Evolutionary conservation across 2,329 filamentous ascomycete genomes (phyloP).

Genomic region (Davidsoniella australis): DNA sequence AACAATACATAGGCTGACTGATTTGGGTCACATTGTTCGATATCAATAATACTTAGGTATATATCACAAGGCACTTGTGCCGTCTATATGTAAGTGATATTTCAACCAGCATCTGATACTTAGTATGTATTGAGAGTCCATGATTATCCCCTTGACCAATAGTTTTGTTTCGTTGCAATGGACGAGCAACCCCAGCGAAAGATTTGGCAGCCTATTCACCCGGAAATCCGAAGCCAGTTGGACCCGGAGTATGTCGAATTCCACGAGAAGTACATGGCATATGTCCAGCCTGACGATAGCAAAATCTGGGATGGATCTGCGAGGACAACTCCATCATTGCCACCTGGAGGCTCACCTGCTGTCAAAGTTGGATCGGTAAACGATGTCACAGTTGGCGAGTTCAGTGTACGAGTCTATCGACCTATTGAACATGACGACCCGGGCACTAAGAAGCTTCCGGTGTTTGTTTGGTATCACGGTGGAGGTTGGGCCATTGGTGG

Average conservation of each 20-base stretch:
- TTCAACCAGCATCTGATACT: too few species aligned
- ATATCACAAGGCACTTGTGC: too few species aligned
- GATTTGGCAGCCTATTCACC: slow-evolving; percentile 20
- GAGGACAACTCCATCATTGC: slow-evolving; percentile 16
- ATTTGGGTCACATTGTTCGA: too few species aligned
- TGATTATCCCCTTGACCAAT: too few species aligned
- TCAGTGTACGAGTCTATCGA: slow-evolving; percentile 20
- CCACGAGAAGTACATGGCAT: slow-evolving; percentile 23
- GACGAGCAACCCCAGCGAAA: background rate
- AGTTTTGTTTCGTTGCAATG: too few species aligned
- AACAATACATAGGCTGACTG: too few species aligned
- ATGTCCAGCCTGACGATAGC: slow-evolving; percentile 20
- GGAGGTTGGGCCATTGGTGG: slow-evolving; percentile 31
- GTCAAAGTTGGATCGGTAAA: slow-evolving; percentile 17
- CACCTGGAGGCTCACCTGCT: slow-evolving; percentile 16
- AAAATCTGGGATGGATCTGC: slow-evolving; percentile 20
- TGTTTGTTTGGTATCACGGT: slow-evolving; percentile 29
- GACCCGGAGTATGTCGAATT: slow-evolving; percentile 24
- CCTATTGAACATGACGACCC: slow-evolving; percentile 12
- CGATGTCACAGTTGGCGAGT: slow-evolving; percentile 18
- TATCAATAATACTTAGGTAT: too few species aligned
- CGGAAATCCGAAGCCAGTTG: slow-evolving; percentile 18
- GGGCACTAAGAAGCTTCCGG: slow-evolving; percentile 14
- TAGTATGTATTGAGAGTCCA: too few species aligned
- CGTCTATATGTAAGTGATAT: too few species aligned